Base-by-base conservation (phyloP, 257 asterid genomes). In the Solanum pennellii region DNA sequence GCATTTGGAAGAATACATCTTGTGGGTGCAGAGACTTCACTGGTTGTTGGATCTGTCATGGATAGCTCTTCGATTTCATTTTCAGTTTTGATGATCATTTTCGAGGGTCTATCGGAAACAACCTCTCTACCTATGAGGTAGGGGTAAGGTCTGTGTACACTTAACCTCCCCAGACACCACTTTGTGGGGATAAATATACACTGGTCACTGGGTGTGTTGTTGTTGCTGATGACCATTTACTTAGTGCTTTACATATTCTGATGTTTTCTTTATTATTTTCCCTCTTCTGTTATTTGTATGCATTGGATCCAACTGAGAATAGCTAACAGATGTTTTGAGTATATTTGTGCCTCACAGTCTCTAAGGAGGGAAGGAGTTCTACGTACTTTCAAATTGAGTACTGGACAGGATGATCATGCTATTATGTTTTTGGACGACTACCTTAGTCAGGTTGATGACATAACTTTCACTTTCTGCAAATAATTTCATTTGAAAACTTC, bases 351-450 rank as follows among this genome's bases (percentile, higher is more conserved):
- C 25, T 80, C 45, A 90, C 95, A 96, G 99, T 91, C 96, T 41
- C 91, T 96, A 33, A 94, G 91, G 89, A 92, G 99, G 90, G 98
- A 97, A 35, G 87, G 90, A 49, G 91, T 93, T 84, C 72, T 97
- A 89, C 98, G 96, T 79, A 82, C 95, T 88, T 97, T 97, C 89
- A 97, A 96, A 91, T 89, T 97, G 88, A 97, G 90, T 90, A 94
- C 95, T 69, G 99, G 99, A 84, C 99, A 96, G 91, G 98, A 97
- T 59, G 99, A 97, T 89, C 97, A 94, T 92, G 99, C 99, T 77
- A 88, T 97, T 85, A 97, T 97, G 98, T 93, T 97, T 89, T 20
- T 89, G 80, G 98, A 95, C 33, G 95, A 97, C 92, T 97, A 97
- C 91, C 59, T 92, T 62, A 95, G 88, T 88, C 98, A 95, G 98